Base-by-base conservation (phyloP, 1,139 yeast species). In the Pichia sp. region DNA sequence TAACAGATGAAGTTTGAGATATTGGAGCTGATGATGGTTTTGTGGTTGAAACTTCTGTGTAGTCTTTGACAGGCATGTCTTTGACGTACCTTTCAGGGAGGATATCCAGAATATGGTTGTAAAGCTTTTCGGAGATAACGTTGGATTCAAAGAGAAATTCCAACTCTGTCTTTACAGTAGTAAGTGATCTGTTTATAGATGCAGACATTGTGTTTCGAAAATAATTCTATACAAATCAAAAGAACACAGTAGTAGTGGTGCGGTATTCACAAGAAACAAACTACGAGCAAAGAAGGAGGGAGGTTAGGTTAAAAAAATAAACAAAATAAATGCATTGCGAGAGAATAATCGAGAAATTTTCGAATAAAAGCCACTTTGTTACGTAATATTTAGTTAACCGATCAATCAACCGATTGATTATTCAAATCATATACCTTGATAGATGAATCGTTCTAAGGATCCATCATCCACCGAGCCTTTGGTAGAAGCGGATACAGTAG, bases 91-190 rank as follows among this genome's bases (percentile, higher is more conserved):
- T 76, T 9, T 62, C 62, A 4, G 96, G 95, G 39, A 88, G 67
- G 3, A 78, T 66, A 8, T 55, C 56, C 44, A 67, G 54, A 29
- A 87, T 66, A 48, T 77, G 73, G 27, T 77, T 66, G 57, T 64
- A 82, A 46, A 82, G 73, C 3, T 66, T 72, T 36, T 76, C 75
- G 29, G 81, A 71, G 47, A 88, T 79, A 43, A 86, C 94, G 40
- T 81, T 80, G 1, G 94, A 82, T 55, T 86, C 95, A 44, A 67
- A 69, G 44, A 88, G 70, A 60, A 87, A 87, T 61, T 86, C 95
- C 44, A 88, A 74, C 61, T 88, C 85, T 10, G 88, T 85, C 62
- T 79, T 78, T 47, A 86, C 68, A 11, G 81, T 79, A 3, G 90
- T 79, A 52, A 86, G 66, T 3, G 95, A 85, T 58, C 95, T 79